Evolutionary conservation across 2,329 filamentous ascomycete species (phyloP), one percentile per base, ranked within the genome.

Genomic region (Eurotiales sp.): DNA sequence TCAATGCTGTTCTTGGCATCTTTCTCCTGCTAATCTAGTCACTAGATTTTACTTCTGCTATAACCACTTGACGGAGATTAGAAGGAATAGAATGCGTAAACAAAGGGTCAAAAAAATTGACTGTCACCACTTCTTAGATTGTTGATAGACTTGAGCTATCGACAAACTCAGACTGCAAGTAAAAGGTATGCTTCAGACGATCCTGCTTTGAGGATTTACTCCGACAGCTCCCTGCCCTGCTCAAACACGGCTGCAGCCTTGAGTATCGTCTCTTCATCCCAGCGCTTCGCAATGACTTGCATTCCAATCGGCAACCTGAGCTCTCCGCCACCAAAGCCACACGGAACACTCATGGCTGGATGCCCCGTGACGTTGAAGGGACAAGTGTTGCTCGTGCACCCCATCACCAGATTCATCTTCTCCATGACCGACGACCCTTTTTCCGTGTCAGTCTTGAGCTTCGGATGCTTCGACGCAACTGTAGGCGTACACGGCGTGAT

Each of bases 331-430:
- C 37, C 46, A 43, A 58, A 60, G 2, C 74, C 61, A 30, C 70
- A 71, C 4, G 77, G 77, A 52, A 80, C 73, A 32, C 65, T 71
- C 60, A 80, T 59, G 0, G 69, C 77, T 3, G 76, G 76, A 62
- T 80, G 76, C 0, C 76, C 77, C 1, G 76, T 78, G 4, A 74
- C 59, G 62, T 80, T 78, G 58, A 79, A 79, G 3, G 72, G 69
- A 27, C 67, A 69, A 0, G 76, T 74, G 49, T 75, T 77, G 52
- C 69, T 63, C 8, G 71, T 73, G 8, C 72, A 68, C 2, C 74
- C 74, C 34, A 80, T 69, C 2, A 72, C 70, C 5, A 70, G 64
- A 44, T 68, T 67, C 48, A 74, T 66, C 57, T 75, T 73, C 12
- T 74, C 71, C 54, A 65, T 64, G 3, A 73, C 30, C 4, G 46